These are phyloP conservation scores for Phytophthora pluvialis DNA, from an alignment of 352 stramenopile genomes.

Conservation along the genomic window DNA sequence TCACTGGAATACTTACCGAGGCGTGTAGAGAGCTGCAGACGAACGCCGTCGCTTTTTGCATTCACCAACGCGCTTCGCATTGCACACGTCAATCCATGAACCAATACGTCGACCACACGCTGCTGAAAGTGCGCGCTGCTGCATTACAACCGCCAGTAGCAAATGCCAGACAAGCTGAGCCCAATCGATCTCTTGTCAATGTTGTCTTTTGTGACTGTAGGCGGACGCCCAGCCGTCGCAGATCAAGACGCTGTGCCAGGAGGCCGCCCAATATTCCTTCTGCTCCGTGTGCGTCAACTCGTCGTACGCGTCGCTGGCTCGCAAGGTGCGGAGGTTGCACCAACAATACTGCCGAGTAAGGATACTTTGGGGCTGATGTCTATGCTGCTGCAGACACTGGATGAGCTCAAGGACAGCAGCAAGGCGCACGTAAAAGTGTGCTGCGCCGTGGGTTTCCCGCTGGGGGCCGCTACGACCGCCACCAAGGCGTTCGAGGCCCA, in stretches of 20 bases:
- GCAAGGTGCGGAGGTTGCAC: slow-evolving; percentile 41
- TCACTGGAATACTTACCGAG: slow-evolving; percentile 40
- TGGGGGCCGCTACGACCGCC: slow-evolving; percentile 61
- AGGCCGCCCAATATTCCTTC: slow-evolving; percentile 76
- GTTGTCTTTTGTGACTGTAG: slow-evolving; percentile 18
- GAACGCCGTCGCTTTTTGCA: not conserved
- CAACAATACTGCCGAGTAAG: not conserved
- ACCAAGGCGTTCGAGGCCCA: slow-evolving; percentile 81
- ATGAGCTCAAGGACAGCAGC: slow-evolving; percentile 46
- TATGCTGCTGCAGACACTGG: slow-evolving; percentile 40
- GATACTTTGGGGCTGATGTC: not conserved
- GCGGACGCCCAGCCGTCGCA: slow-evolving; percentile 69
- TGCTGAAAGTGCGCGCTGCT: slow-evolving; percentile 63
- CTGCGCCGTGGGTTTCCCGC: slow-evolving; percentile 83
- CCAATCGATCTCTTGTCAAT: slow-evolving; percentile 13
- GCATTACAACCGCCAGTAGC: not conserved
- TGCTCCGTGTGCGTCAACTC: slow-evolving; percentile 86
- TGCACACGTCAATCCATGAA: slow-evolving; percentile 44
- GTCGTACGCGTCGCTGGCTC: slow-evolving; percentile 66
- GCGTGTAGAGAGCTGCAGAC: no score
- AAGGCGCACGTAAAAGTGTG: slow-evolving; percentile 76
- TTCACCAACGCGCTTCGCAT: slow-evolving; percentile 15
- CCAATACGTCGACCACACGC: slow-evolving; percentile 79
- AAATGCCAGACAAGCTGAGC: not conserved
- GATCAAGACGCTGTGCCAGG: slow-evolving; percentile 70